Conservation (phyloP, 495 filamentous ascomycete species). For the Lentithecium fluviatile region DNA sequence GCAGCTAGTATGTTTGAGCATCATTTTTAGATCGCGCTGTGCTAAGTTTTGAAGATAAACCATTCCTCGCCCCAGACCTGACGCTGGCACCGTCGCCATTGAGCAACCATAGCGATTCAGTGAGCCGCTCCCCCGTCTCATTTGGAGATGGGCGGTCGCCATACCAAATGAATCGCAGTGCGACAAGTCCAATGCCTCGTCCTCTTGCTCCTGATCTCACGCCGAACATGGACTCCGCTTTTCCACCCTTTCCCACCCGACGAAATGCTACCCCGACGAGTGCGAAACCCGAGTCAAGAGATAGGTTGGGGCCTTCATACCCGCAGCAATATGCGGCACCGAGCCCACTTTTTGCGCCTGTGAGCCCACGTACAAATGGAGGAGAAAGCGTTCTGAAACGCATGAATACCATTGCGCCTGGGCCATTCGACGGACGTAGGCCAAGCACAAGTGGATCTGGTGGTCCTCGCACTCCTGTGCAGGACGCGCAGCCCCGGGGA, state of each 20-base stretch:
- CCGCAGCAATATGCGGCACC: conserved; percentile 40
- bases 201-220: conserved; percentile 41
- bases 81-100: conserved; percentile 45
- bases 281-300: conserved; percentile 40
- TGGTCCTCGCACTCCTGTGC: conserved; percentile 9
- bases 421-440: conserved; percentile 57
- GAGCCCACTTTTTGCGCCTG: conserved; percentile 49
- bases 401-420: conserved; percentile 65
- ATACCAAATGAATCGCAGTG: conserved; percentile 47
- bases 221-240: conserved; percentile 57
- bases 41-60: conserved; percentile 19
- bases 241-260: conserved; percentile 60
- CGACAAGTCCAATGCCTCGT: conserved; percentile 48
- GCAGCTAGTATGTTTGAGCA: conserved; percentile 53
- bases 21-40: background rate
- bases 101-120: conserved; percentile 58
- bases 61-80: conserved; percentile 23
- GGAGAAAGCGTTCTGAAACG: conserved; percentile 52
- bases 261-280: conserved; percentile 46
- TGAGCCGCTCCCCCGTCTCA: conserved; percentile 56
- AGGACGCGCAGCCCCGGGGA: conserved; percentile 40
- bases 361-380: conserved; percentile 45
- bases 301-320: conserved; percentile 41
- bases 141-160: conserved; percentile 46
- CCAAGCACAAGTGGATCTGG: conserved; percentile 24